Conservation (phyloP, 768 basidiomycete genomes). For the Tulasnella sp. region DNA sequence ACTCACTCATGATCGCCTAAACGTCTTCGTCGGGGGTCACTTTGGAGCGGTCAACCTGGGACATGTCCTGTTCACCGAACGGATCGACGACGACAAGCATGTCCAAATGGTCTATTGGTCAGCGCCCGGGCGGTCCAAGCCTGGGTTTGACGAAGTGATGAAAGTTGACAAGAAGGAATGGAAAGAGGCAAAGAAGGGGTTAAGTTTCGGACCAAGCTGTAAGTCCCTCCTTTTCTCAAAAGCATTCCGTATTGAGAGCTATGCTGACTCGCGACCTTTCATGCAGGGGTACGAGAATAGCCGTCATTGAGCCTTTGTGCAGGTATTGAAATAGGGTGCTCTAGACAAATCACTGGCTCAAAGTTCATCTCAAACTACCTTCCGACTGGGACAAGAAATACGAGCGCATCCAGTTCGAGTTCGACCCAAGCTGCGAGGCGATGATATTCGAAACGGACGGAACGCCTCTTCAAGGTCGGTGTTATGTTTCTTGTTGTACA, state of each 20-base stretch:
- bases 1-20: conserved; percentile 37
- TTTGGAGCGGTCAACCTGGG: conserved; percentile 72
- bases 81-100: conserved; percentile 50
- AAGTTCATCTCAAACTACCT: conserved; percentile 72
- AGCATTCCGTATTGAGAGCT: background rate
- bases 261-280: background rate
- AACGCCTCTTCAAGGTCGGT: conserved; percentile 58
- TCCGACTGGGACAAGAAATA: conserved; percentile 61
- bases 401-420: conserved; percentile 88
- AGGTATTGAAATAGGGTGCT: background rate
- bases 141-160: conserved; percentile 79
- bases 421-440: conserved; percentile 82
- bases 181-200: conserved; percentile 77
- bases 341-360: conserved; percentile 95
- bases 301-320: background rate
- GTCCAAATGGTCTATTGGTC: conserved; percentile 85
- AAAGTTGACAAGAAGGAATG: conserved; percentile 46
- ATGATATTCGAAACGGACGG: conserved; percentile 82
- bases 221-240: conserved; percentile 26
- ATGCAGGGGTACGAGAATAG: background rate
- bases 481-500: background rate
- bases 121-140: conserved; percentile 77
- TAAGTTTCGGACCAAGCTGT: conserved; percentile 90
- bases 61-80: conserved; percentile 62
- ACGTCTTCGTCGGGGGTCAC: conserved; percentile 46